These are phyloP conservation scores for Globisporangium perplexum DNA, from an alignment of 352 stramenopile species.

Conservation along the genomic window DNA sequence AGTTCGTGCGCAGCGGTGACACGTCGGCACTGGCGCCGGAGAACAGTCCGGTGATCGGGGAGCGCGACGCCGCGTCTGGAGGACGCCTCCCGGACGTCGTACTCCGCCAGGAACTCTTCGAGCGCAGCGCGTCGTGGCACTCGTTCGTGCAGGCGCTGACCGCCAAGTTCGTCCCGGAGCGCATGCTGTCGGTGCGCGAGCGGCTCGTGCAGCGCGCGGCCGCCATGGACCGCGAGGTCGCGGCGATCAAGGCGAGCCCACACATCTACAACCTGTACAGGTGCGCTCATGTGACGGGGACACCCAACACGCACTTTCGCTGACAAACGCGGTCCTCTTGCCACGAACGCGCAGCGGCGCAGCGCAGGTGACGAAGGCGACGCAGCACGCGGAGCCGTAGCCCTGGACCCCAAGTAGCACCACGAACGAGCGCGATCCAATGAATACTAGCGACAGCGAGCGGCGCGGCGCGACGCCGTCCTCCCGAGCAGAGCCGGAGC, in stretches of 20 bases:
- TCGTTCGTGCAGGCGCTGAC: slow-evolving; percentile 54
- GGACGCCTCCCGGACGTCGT: slow-evolving; percentile 14
- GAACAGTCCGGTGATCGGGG: slow-evolving; percentile 47
- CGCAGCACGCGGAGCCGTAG: neutral
- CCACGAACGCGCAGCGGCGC: too few relatives aligned
- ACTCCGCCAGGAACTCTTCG: slow-evolving; percentile 30
- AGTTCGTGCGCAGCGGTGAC: slow-evolving; percentile 64
- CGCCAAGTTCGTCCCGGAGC: slow-evolving; percentile 62
- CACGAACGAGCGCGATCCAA: neutral
- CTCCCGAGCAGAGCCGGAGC: neutral
- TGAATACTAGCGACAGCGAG: slow-evolving; percentile 3
- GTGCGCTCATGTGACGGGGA: slow-evolving; percentile 13
- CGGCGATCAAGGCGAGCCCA: slow-evolving; percentile 48
- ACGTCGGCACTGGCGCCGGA: slow-evolving; percentile 29
- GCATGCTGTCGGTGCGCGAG: slow-evolving; percentile 59
- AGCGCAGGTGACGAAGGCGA: neutral
- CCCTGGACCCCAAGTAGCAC: neutral
- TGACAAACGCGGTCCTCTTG: too few relatives aligned
- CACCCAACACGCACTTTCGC: too few relatives aligned
- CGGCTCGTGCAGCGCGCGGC: slow-evolving; percentile 42
- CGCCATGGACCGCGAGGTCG: slow-evolving; percentile 42
- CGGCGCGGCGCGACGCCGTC: neutral
- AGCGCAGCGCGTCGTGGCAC: slow-evolving; percentile 37
- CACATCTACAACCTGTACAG: slow-evolving; percentile 69
- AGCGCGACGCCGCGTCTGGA: neutral